These are phyloP conservation scores for Trichosporon ovoides DNA, from an alignment of 1,284 basidiomycete genomes.

Conservation along the genomic window DNA sequence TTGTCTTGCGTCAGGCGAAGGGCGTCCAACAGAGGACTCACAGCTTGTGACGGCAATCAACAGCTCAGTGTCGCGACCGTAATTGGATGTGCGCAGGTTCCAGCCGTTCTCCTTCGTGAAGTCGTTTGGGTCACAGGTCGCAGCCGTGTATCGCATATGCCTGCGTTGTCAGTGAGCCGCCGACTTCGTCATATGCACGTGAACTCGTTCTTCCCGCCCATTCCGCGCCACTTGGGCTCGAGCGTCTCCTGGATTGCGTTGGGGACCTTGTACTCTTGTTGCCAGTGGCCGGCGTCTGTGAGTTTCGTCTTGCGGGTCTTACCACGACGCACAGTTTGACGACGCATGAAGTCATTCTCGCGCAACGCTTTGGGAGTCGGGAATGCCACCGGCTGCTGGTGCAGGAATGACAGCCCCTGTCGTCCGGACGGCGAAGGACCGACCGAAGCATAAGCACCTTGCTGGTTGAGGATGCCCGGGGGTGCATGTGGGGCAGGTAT, in stretches of 20 bases:
- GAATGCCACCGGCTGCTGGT: conserved; percentile 3
- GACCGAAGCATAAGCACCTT: background rate
- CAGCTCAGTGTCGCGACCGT: conserved; percentile 85
- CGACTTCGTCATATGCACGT: background rate
- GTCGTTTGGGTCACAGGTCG: conserved; percentile 91
- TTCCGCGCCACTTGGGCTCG: conserved; percentile 65
- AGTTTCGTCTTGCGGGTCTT: conserved; percentile 83
- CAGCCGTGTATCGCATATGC: conserved; percentile 88
- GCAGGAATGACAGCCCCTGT: background rate
- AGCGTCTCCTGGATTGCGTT: conserved; percentile 78
- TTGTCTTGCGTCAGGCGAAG: conserved; percentile 48
- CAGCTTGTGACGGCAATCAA: conserved; percentile 75
- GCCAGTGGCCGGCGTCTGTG: conserved; percentile 75
- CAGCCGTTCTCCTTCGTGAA: conserved; percentile 73
- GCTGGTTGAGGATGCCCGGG: background rate
- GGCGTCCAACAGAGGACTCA: conserved; percentile 11
- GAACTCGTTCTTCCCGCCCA: conserved; percentile 21
- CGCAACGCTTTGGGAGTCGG: conserved; percentile 1
- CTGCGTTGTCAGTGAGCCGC: conserved; percentile 2
- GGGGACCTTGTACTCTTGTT: conserved; percentile 81
- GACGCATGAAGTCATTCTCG: conserved; percentile 52
- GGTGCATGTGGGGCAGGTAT: background rate
- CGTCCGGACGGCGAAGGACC: background rate
- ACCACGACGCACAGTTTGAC: conserved; percentile 86
- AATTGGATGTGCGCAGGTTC: conserved; percentile 75